phyloP scores from a whole-genome alignment of 1,139 yeast genomes.

The Suhomyces coccinellae region DNA sequence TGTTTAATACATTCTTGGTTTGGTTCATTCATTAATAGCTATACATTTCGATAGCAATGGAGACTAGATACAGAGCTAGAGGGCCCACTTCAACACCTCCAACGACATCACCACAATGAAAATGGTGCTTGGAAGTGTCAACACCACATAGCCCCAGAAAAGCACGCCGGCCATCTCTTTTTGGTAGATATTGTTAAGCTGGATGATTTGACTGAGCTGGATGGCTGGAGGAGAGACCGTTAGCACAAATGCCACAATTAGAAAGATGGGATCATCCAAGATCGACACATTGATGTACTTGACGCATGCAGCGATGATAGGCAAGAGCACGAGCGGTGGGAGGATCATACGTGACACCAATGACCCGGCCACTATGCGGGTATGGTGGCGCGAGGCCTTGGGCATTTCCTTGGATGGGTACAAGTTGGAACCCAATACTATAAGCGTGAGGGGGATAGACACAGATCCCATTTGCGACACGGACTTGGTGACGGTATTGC shows the following conservation, averaged over 20 bases:
- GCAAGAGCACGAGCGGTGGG: slow-evolving; percentile 68
- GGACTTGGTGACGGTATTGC: slow-evolving; percentile 75
- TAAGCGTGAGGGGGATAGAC: slow-evolving; percentile 73
- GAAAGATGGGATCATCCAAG: slow-evolving; percentile 79
- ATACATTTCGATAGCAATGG: no score
- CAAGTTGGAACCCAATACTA: slow-evolving; percentile 75
- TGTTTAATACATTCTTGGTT: no score
- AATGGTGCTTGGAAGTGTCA: slow-evolving; percentile 78
- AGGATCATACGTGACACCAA: slow-evolving; percentile 74
- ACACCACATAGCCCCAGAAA: slow-evolving; percentile 80
- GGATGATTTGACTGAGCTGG: slow-evolving; percentile 80
- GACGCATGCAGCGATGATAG: slow-evolving; percentile 65
- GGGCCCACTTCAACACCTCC: slow-evolving; percentile 59
- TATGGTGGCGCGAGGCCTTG: slow-evolving; percentile 59
- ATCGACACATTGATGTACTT: slow-evolving; percentile 67
- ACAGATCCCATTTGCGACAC: slow-evolving; percentile 80
- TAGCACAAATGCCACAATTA: slow-evolving; percentile 71
- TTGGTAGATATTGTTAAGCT: slow-evolving; percentile 72
- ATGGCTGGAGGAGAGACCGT: slow-evolving; percentile 85
- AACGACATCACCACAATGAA: slow-evolving; percentile 67
- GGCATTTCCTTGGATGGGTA: slow-evolving; percentile 67
- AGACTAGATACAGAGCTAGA: no score
- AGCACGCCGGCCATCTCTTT: slow-evolving; percentile 85
- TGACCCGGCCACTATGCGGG: slow-evolving; percentile 63
- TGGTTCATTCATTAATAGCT: no score